Conservation (phyloP, 805 yeast genomes). For the Grigorovia transvaalensis region DNA sequence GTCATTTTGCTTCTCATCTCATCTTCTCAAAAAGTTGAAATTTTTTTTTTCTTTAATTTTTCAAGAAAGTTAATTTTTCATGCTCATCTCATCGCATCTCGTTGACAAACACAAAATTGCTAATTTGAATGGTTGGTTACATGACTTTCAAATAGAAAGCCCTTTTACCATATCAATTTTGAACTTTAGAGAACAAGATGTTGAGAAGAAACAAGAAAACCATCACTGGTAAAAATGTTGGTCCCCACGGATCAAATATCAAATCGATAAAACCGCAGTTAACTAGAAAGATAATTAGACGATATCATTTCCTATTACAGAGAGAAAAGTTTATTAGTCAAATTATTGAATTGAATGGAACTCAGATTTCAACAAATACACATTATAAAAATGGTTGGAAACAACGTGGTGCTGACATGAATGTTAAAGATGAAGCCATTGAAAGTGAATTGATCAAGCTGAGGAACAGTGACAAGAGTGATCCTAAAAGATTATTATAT, state of each 20-base stretch:
- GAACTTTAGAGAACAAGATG: conserved; percentile 5
- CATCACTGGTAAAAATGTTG: conserved; percentile 28
- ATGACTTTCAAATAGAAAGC: too few species aligned
- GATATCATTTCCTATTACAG: conserved; percentile 64
- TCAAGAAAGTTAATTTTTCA: conserved; percentile 2
- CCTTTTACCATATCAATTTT: too few species aligned
- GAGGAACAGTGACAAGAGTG: conserved; percentile 6
- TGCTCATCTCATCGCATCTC: conserved; percentile 18
- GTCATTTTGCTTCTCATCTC: not conserved
- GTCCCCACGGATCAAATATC: conserved; percentile 22
- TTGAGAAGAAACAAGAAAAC: conserved; percentile 24
- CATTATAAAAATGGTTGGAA: conserved; percentile 2
- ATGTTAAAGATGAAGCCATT: conserved; percentile 2
- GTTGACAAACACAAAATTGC: not conserved
- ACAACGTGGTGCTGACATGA: conserved; percentile 1
- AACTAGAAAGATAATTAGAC: conserved; percentile 65
- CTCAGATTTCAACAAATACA: not conserved
- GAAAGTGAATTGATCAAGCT: conserved; percentile 7
- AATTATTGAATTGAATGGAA: not conserved
- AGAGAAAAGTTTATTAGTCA: conserved; percentile 33
- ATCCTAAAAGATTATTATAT: conserved; percentile 13
- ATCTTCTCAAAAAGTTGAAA: not conserved
- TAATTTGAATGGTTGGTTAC: too few species aligned
- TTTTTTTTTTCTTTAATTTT: not conserved
- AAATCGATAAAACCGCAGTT: conserved; percentile 56